Base-by-base conservation (phyloP, 208 protist genomes). In the Blastocrithidia nonstop region DNA sequence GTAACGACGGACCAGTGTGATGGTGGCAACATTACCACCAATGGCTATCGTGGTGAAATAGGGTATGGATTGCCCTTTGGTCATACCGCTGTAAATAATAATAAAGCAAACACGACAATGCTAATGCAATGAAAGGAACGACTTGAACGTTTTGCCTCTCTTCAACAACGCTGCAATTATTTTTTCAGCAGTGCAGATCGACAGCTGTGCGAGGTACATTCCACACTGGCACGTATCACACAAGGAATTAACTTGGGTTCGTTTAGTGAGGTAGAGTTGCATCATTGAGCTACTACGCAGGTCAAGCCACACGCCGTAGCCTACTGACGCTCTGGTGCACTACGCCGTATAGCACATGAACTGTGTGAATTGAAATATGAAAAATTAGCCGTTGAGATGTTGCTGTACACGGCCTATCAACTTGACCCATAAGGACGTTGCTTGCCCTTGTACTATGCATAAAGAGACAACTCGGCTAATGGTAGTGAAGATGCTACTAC, bases 331-430 rank as follows among this genome's bases (percentile, higher is more conserved):
- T 77, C 68, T 13, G 84, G 84, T n/a, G 65, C 75, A 13, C 65
- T 93, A 6, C 45, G 69, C 25, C 61, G 49, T 28, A 76, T 93
- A 24, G 88, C 77, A 50, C 72, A 83, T 36, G 68, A 86, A 54
- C 69, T 93, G 23, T 56, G 64, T 22, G 52, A 56, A 17, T 42
- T 74, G 16, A 82, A 84, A 45, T 67, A 67, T 17, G 80, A 89
- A 43, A 70, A 78, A 31, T 45, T 70, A 3, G 67, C 71, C 6
- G 64, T 89, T 31, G 63, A 70, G 51, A 64, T 93, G 6, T 67
- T 93, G n/a, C 67, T 93, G 35, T 80, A 84, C 50, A 80, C 84
- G 24, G 72, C 84, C 7, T 45, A 46, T 48, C 84, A 93, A 54
- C 45, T 93, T 25, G 79, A 93, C 46, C 69, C 79, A 21, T 78